Evolutionary conservation across 2,329 filamentous ascomycete genomes (phyloP).

Genomic region (Venturia pyrina): DNA sequence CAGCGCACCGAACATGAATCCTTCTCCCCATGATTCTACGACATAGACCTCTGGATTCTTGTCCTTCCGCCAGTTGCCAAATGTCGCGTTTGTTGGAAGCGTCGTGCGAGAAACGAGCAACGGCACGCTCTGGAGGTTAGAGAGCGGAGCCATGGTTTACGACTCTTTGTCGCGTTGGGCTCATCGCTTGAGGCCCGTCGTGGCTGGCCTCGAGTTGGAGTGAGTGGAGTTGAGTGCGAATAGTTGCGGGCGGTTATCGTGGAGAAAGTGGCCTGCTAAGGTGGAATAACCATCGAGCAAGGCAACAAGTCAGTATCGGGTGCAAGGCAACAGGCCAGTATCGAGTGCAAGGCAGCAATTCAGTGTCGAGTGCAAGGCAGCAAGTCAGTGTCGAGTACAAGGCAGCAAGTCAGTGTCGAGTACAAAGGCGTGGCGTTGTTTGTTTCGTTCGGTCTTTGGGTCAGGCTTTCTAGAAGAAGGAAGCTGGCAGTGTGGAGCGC

Average conservation of each 20-base stretch:
- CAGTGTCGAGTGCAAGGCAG: no score
- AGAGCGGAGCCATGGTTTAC: background rate
- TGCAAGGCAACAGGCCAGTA: no score
- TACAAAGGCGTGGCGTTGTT: background rate
- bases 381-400: no score
- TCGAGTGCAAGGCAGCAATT: no score
- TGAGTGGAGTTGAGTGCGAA: background rate
- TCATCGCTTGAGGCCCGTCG: background rate
- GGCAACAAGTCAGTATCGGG: background rate
- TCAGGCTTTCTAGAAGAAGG: background rate
- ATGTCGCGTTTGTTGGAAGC: background rate
- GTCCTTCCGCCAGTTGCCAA: slow-evolving; percentile 9
- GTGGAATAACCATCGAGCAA: background rate
- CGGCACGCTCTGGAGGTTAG: background rate
- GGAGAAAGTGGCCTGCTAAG: background rate
- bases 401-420: background rate
- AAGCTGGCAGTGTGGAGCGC: background rate
- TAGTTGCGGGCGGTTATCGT: background rate
- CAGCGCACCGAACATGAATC: slow-evolving; percentile 11
- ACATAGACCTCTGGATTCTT: slow-evolving; percentile 6
- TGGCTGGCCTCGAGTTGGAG: background rate
- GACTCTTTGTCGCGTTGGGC: background rate
- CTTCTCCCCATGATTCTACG: slow-evolving; percentile 9
- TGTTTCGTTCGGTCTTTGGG: background rate
- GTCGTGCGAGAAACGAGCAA: background rate